Conservation (phyloP, 1,284 basidiomycete genomes). For the Tremellales sp. region DNA sequence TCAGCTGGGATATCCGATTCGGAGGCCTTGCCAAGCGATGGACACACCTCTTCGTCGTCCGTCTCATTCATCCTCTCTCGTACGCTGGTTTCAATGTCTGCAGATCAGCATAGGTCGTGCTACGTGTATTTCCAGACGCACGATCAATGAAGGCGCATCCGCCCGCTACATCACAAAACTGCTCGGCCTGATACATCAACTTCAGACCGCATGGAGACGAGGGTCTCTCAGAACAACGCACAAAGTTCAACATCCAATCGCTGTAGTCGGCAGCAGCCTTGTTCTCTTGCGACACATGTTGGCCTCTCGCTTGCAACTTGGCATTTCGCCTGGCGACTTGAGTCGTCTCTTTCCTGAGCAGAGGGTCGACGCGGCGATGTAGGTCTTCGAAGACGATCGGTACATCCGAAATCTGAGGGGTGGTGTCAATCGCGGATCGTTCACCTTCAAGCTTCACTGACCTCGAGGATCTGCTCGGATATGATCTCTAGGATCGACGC, state of each 20-base stretch:
- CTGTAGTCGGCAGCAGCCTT: conserved; percentile 15
- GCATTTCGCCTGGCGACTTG: conserved; percentile 14
- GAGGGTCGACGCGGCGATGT: conserved; percentile 19
- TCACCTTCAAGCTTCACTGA: too few species aligned
- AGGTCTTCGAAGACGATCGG: conserved; percentile 23
- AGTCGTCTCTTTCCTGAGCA: conserved; percentile 23
- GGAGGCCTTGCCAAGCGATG: background rate
- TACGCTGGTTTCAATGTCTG: conserved; percentile 33
- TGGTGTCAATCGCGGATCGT: background rate
- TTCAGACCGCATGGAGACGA: background rate
- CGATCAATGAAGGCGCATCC: conserved; percentile 32
- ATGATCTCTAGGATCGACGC: conserved; percentile 30
- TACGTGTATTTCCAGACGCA: too few species aligned
- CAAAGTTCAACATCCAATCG: conserved; percentile 33
- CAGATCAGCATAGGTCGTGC: background rate
- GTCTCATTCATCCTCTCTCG: conserved; percentile 31
- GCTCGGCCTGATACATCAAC: conserved; percentile 10
- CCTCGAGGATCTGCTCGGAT: conserved; percentile 35
- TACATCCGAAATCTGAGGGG: conserved; percentile 25
- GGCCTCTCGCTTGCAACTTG: conserved; percentile 22
- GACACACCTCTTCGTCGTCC: conserved; percentile 28
- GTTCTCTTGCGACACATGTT: conserved; percentile 11
- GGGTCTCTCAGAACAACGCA: conserved; percentile 8
- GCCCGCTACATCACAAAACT: conserved; percentile 24
- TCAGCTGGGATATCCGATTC: background rate